These are phyloP conservation scores for Leccinum pellstonianum DNA, from an alignment of 768 basidiomycete species.

Conservation along the genomic window DNA sequence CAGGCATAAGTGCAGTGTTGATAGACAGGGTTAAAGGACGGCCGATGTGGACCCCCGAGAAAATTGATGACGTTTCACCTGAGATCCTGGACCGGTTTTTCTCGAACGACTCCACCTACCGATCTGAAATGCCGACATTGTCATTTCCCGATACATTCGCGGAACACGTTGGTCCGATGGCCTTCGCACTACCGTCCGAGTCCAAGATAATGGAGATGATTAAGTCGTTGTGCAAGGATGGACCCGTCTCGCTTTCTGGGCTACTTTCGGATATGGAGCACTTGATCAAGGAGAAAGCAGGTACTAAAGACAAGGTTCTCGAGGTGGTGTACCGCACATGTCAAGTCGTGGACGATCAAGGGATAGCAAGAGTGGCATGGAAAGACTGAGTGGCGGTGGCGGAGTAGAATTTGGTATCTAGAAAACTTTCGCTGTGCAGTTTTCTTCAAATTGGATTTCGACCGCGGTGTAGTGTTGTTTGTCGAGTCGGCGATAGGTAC, in stretches of 20 bases:
- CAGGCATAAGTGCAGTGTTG: constrained; percentile 74
- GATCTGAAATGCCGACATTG: constrained; percentile 44
- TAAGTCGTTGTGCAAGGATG: constrained; percentile 39
- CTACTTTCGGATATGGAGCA: constrained; percentile 25
- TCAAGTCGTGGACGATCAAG: constrained; percentile 52
- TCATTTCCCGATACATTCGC: constrained; percentile 38
- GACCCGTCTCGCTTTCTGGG: constrained; percentile 28
- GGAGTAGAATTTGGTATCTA: constrained; percentile 10
- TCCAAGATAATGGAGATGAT: constrained; percentile 66
- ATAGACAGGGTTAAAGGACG: constrained; percentile 49
- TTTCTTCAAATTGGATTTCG: constrained; percentile 1
- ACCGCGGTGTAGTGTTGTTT: not conserved
- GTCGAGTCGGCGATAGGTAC: constrained; percentile 4
- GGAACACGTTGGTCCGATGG: constrained; percentile 32
- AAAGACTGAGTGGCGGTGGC: constrained; percentile 21
- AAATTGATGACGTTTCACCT: constrained; percentile 57
- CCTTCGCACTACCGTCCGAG: constrained; percentile 74
- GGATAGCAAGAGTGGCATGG: constrained; percentile 24
- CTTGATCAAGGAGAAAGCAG: constrained; percentile 41
- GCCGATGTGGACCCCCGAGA: constrained; percentile 72
- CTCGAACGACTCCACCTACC: constrained; percentile 47
- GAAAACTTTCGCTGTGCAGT: not conserved
- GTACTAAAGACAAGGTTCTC: constrained; percentile 71
- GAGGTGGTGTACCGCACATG: constrained; percentile 76
- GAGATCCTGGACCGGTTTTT: constrained; percentile 70